Evolutionary conservation across 2,329 filamentous ascomycete species (phyloP), one percentile per base, ranked within the genome.

Genomic region (Lecanosticta acicola): DNA sequence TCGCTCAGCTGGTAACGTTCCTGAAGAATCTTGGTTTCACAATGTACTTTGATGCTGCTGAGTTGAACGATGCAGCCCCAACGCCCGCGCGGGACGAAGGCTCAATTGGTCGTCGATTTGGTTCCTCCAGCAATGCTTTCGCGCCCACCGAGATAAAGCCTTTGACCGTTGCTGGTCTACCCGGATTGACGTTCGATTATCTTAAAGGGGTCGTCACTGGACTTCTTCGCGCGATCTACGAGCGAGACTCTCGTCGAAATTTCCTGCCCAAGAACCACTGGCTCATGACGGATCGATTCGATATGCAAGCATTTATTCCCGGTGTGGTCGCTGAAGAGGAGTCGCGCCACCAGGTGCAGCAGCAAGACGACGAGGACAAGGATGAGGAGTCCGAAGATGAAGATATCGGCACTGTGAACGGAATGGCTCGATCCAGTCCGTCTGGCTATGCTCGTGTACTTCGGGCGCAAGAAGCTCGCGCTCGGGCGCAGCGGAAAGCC

Each of bases 21-120:
- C 71, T 98, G 21, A 96, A 96, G 62, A 93, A 94, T 52, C 73
- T 97, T 4, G 85, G 87, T 0, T 97, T 97, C 57, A 83, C 86
- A 0, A 74, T 96, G 41, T 91, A 94, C 65, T 94, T 91, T 72
- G 84, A 91, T 59, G 78, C 84, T 7, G 76, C 80, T 2, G 85
- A 91, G 46, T 48, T 64, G 26, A 62, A 60, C 21, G 36, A 48
- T 3, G 43, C 35, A 16, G 26, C 37, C 8, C 37, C 37, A 39
- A 19, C 39, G 16, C 26, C 48, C 3, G 41, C 51, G 10, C 47
- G 52, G 21, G 54, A 57, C 38, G 44, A 46, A 3, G 47, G 46
- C 3, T 21, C 14, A 33, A 10, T 19, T 8, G 39, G 34, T 3
- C 42, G 45, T 16, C 24, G 36, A 10, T 49, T 52, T 18, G 43